Conservation (phyloP, 768 basidiomycete genomes). For the Lentinula lateritia region DNA sequence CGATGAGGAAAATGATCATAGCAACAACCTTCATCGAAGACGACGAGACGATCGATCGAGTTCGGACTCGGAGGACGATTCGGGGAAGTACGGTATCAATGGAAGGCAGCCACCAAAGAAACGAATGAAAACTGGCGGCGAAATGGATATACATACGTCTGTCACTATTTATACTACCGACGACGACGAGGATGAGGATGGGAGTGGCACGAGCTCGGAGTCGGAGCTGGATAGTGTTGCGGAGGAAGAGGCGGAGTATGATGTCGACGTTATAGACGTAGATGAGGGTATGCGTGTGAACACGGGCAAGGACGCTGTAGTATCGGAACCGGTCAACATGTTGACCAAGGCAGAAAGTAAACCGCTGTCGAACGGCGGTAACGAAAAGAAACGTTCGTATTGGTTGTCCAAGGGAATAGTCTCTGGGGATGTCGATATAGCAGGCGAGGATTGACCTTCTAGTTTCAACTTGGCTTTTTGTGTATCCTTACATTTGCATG, state of each 20-base stretch:
- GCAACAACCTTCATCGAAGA: neutral
- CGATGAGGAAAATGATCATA: neutral
- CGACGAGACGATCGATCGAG: neutral
- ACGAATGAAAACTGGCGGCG: constrained; percentile 18
- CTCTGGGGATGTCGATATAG: neutral
- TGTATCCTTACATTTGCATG: too few species aligned
- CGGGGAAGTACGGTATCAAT: neutral
- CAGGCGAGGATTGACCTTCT: neutral
- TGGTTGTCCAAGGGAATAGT: constrained; percentile 32
- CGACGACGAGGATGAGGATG: constrained; percentile 33
- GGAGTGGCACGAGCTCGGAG: constrained; percentile 18
- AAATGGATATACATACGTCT: constrained; percentile 13
- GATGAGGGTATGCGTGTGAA: neutral
- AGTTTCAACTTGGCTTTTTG: too few species aligned
- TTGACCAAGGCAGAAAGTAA: neutral
- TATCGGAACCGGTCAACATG: neutral
- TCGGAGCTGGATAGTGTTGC: constrained; percentile 15
- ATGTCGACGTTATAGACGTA: constrained; percentile 1
- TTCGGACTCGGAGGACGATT: neutral
- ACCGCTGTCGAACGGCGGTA: constrained; percentile 7
- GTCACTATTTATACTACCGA: constrained; percentile 20
- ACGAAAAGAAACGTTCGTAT: constrained; percentile 25
- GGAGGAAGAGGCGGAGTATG: constrained; percentile 11
- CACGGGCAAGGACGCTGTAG: neutral
- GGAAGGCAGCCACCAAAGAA: constrained; percentile 12